These are phyloP conservation scores for Withania somnifera DNA, from an alignment of 305 asterid species.

Conservation along the genomic window DNA sequence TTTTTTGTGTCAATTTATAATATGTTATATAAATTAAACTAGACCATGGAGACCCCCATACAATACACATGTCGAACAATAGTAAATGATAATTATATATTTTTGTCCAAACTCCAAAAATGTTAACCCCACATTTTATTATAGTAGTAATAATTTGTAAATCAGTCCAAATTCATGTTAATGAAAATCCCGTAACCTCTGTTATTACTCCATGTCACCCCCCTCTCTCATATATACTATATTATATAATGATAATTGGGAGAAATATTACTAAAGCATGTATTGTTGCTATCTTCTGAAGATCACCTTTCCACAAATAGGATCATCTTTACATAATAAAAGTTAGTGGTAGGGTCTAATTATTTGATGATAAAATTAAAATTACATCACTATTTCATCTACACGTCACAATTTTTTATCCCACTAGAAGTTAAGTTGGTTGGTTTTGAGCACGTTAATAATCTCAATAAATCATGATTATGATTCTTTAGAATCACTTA, in stretches of 20 bases:
- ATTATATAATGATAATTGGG: neutral
- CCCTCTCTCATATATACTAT: neutral
- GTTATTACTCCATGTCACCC: too few species aligned
- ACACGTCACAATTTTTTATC: constrained; percentile 17
- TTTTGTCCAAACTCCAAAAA: too few species aligned
- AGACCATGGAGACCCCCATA: too few species aligned
- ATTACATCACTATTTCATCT: constrained; percentile 14
- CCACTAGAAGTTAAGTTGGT: constrained; percentile 19
- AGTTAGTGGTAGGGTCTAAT: constrained; percentile 23
- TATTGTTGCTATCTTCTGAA: constrained; percentile 22
- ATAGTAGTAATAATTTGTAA: too few species aligned
- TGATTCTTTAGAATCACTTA: constrained; percentile 5
- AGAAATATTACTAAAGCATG: neutral
- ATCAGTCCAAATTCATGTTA: too few species aligned
- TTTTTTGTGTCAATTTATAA: too few species aligned
- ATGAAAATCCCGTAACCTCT: too few species aligned
- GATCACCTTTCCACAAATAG: constrained; percentile 20
- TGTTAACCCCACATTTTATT: too few species aligned
- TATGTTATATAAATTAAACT: too few species aligned
- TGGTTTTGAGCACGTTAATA: constrained; percentile 6
- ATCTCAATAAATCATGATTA: constrained; percentile 17
- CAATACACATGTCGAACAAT: too few species aligned
- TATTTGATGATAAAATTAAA: neutral
- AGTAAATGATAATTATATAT: too few species aligned
- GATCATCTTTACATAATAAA: constrained; percentile 11